Evolutionary conservation across 2,329 filamentous ascomycete species (phyloP).

Genomic region (Nakataea oryzae): DNA sequence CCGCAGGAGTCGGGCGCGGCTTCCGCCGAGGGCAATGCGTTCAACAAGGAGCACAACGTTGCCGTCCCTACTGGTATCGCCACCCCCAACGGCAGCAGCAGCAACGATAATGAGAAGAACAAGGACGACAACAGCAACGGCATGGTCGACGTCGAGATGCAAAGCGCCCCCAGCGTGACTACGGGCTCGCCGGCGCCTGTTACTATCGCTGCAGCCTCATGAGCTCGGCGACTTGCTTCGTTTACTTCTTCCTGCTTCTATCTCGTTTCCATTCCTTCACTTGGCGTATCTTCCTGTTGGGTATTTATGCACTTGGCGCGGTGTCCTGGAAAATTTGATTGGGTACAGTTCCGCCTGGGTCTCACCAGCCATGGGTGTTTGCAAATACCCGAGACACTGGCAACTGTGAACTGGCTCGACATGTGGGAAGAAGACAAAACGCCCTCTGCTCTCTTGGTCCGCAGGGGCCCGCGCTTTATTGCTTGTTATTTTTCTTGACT

Average conservation of each 20-base stretch:
- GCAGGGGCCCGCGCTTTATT: background rate
- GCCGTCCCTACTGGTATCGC: background rate
- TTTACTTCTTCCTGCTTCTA: background rate
- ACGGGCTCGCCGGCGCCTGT: slow-evolving; percentile 41
- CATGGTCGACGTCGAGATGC: slow-evolving; percentile 40
- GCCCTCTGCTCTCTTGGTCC: background rate
- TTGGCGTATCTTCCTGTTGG: background rate
- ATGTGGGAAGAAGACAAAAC: background rate
- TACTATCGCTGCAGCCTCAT: slow-evolving; percentile 27
- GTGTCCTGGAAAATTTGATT: background rate
- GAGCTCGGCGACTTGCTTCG: background rate
- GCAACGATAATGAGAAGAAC: slow-evolving; percentile 44
- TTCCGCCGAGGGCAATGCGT: slow-evolving; percentile 30
- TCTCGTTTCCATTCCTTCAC: background rate
- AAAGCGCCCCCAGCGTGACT: slow-evolving; percentile 37
- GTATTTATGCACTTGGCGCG: background rate
- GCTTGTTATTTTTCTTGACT: background rate
- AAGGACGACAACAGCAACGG: slow-evolving; percentile 27
- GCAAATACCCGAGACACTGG: background rate
- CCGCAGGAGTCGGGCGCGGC: slow-evolving; percentile 33
- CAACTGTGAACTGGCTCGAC: background rate
- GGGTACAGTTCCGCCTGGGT: background rate
- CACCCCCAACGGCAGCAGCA: background rate
- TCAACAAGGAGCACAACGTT: slow-evolving; percentile 47
- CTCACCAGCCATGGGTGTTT: background rate